Percentiles rank a stretch among this genome's conserved stretches.
These are phyloP conservation scores for Magnolia changhungtana DNA, from an alignment of 164 flowering plant species.

Conservation along the genomic window DNA sequence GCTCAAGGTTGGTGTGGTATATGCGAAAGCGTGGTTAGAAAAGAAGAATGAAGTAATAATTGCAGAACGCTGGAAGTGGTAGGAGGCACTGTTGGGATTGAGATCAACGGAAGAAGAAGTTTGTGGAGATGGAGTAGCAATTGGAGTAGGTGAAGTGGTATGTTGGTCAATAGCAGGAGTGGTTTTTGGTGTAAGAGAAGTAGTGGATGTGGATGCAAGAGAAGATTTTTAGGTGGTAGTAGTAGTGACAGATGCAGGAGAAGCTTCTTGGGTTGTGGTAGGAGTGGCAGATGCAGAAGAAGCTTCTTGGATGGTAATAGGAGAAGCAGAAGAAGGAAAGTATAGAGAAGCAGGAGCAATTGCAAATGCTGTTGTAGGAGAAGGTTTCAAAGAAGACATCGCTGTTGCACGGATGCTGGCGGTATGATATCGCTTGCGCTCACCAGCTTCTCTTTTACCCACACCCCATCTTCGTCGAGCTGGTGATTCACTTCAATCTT, in stretches of 20 bases:
- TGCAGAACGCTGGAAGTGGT: too few relatives aligned
- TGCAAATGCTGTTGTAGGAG: background rate
- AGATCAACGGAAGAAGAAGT: too few relatives aligned
- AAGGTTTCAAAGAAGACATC: background rate
- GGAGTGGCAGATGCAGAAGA: background rate
- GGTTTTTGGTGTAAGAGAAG: background rate
- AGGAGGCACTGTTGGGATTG: too few relatives aligned
- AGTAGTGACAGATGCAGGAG: background rate
- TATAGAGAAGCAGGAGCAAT: background rate
- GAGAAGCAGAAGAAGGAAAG: background rate
- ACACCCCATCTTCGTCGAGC: background rate
- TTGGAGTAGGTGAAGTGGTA: too few relatives aligned
- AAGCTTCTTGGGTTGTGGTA: background rate
- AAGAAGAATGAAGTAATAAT: too few relatives aligned
- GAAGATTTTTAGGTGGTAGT: background rate
- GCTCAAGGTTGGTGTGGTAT: too few relatives aligned
- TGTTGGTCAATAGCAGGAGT: too few relatives aligned
- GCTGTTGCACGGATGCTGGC: too few relatives aligned
- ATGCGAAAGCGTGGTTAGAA: too few relatives aligned
- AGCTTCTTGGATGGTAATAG: background rate
- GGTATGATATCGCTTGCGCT: too few relatives aligned
- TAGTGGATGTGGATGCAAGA: background rate
- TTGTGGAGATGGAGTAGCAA: too few relatives aligned
- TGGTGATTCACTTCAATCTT: background rate
- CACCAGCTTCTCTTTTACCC: background rate